These are phyloP conservation scores for Nicotiana otophora DNA, from an alignment of 257 asterid species.

Conservation along the genomic window DNA sequence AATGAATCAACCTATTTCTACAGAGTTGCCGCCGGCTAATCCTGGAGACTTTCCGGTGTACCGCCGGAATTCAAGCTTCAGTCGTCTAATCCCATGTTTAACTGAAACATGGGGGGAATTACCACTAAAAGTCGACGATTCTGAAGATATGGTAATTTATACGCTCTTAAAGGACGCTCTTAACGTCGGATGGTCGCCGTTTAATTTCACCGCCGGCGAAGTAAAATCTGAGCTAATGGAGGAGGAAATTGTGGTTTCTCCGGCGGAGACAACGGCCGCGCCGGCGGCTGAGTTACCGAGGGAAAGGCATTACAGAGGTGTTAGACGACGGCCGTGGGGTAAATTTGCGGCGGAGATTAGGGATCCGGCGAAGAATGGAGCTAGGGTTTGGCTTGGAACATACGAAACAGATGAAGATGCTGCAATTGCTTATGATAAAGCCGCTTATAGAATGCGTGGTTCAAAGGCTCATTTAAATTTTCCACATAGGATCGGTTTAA, in stretches of 20 bases:
- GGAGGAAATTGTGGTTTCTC: background rate
- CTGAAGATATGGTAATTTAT: constrained; percentile 17
- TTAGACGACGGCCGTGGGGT: constrained; percentile 12
- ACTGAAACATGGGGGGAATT: constrained; percentile 16
- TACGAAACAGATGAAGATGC: constrained; percentile 13
- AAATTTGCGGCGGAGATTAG: constrained; percentile 14
- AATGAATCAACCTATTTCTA: background rate
- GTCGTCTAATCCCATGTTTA: constrained; percentile 10
- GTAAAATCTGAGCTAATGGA: background rate
- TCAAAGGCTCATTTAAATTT: constrained; percentile 12
- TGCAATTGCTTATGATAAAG: constrained; percentile 15
- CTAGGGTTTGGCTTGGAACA: constrained; percentile 18
- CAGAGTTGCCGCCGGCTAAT: background rate
- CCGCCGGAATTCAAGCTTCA: constrained; percentile 13
- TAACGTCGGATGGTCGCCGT: constrained; percentile 13
- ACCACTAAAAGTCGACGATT: constrained; percentile 11
- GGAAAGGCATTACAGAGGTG: constrained; percentile 16
- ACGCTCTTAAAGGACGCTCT: constrained; percentile 5
- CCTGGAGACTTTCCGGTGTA: background rate
- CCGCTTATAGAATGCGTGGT: constrained; percentile 17
- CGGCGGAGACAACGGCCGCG: background rate
- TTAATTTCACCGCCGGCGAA: background rate
- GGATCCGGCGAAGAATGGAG: constrained; percentile 15
- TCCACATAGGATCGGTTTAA: constrained; percentile 3
- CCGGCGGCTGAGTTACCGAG: background rate